Base-by-base conservation (phyloP, 257 asterid species). In the Cinchona pubescens region DNA sequence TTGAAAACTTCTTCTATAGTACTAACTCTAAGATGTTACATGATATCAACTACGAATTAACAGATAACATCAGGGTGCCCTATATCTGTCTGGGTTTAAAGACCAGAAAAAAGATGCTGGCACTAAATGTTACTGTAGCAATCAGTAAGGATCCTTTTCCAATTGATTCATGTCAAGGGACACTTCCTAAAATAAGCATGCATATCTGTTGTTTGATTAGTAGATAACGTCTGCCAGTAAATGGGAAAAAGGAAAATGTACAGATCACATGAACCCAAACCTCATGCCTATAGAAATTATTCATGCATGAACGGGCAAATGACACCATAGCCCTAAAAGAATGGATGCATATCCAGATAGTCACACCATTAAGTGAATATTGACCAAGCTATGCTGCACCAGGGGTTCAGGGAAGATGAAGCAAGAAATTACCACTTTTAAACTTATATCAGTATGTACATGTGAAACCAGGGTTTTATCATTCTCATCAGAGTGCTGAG, bases 401-500 rank as follows among this genome's bases (percentile, higher is more conserved):
- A 53, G n/a, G 1, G 25, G n/a, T n/a, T 35, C 60, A 55, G 72
- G 40, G 34, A 53, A 51, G 27, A 61, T 11, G 37, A 43, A 73
- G 78, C 35, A 51, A 76, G 51, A 68, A 79, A 38, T 71, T 79
- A 83, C 89, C 93, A 82, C 83, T 25, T 75, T 77, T 51, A 67
- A 53, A 76, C 76, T 76, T 29, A 66, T 72, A 74, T 71, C 86
- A 53, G 77, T 53, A 19, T 66, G 80, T 73, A 77, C 49, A 60
- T 72, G 85, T 10, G 86, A 74, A 79, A 79, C 64, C 7, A 55
- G 77, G 42, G 72, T 70, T 56, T 71, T 79, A 70, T 85, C 83
- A 25, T 71, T 69, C 67, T 81, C 91, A 68, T 79, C 77, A 25
- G 82, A 71, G 66, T 79, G 83, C 73, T 79, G 80, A 23, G 94